phyloP scores from a whole-genome alignment of 345 rosid genomes.

The Hevea brasiliensis region DNA sequence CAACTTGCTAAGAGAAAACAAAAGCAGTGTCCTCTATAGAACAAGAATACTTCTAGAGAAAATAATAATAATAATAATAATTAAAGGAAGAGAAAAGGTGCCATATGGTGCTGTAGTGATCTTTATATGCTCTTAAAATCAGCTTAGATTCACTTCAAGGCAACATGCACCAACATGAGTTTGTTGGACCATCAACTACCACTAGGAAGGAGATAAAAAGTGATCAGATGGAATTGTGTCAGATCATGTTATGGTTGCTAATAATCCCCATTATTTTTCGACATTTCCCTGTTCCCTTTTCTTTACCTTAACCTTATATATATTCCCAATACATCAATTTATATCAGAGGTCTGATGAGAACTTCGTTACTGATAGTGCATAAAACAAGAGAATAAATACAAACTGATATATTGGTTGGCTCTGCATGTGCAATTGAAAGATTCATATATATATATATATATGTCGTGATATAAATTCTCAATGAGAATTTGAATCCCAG shows the following conservation, averaged over 20 bases:
- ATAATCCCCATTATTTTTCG: background rate
- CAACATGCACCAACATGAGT: slow-evolving; percentile 43
- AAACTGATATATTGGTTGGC: too few species aligned
- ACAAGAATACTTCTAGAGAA: slow-evolving; percentile 29
- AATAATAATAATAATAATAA: too few species aligned
- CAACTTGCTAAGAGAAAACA: slow-evolving; percentile 19
- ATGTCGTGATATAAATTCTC: too few species aligned
- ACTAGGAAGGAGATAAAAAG: slow-evolving; percentile 8
- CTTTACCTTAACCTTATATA: background rate
- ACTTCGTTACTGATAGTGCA: background rate
- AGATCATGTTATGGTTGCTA: slow-evolving; percentile 2
- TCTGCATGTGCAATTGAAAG: too few species aligned
- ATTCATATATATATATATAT: too few species aligned
- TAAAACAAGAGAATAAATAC: too few species aligned
- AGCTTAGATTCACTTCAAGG: slow-evolving; percentile 38
- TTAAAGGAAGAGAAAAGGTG: slow-evolving; percentile 11
- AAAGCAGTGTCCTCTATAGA: slow-evolving; percentile 23
- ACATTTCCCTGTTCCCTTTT: background rate
- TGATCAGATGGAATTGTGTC: slow-evolving; percentile 20
- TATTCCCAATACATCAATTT: too few species aligned
- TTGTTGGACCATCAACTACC: slow-evolving; percentile 36
- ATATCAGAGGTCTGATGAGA: background rate
- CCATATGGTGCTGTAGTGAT: slow-evolving; percentile 18
- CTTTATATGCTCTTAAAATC: slow-evolving; percentile 21
- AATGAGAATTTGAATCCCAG: too few species aligned